A percentile compares a stretch with the other conserved stretches of the same genome.
Evolutionary conservation across 2,329 filamentous ascomycete genomes (phyloP).

Genomic region (Orbilia brochopaga): DNA sequence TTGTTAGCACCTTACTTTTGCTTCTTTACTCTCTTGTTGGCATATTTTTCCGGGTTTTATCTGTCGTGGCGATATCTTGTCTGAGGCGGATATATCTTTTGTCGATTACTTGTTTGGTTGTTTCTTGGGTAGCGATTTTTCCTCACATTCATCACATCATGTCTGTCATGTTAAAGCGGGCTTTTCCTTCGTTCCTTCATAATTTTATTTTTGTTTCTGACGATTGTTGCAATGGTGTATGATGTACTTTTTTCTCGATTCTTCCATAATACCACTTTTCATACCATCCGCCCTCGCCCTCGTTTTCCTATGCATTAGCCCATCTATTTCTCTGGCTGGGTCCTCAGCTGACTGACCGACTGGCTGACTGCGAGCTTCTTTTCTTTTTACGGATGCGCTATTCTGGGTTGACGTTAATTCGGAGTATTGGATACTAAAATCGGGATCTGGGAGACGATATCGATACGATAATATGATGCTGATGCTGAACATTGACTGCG

Average conservation of each 20-base stretch:
- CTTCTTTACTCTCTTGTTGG: not conserved
- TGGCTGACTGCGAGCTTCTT: not conserved
- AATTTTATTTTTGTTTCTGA: not conserved
- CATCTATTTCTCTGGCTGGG: not conserved
- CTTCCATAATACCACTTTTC: not conserved
- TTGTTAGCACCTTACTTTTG: not conserved
- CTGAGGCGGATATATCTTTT: not conserved
- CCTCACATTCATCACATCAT: not conserved
- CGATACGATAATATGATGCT: not conserved
- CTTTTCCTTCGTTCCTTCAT: not conserved
- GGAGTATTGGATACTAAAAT: constrained; percentile 7
- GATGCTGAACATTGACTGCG: not conserved
- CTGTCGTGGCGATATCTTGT: not conserved
- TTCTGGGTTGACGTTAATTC: constrained; percentile 4
- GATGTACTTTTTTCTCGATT: not conserved
- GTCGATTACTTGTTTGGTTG: not conserved
- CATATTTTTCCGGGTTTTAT: not conserved
- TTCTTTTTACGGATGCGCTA: constrained; percentile 1
- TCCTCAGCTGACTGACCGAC: not conserved
- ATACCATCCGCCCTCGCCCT: not conserved
- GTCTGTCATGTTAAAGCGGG: constrained; percentile 2
- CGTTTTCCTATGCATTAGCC: not conserved
- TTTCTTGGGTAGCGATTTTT: constrained; percentile 5
- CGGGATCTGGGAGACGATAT: not conserved
- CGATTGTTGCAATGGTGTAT: not conserved